Evolutionary conservation across 2,329 filamentous ascomycete genomes (phyloP), one percentile per base, ranked within the genome.

Genomic region (Talaromyces atroroseus): DNA sequence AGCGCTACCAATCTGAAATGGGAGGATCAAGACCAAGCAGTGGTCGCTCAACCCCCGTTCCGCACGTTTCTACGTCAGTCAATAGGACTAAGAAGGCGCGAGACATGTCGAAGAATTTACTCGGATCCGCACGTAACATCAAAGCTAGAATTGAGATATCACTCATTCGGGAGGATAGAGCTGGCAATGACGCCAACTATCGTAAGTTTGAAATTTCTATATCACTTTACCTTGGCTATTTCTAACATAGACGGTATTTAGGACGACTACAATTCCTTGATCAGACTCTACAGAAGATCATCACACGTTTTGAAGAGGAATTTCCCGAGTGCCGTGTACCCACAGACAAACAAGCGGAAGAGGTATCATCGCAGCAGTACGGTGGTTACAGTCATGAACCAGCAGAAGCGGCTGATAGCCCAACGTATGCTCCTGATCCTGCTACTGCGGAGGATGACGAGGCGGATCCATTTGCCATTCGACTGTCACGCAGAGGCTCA

Each of bases 301-400:
- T 97, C 66, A 86, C 90, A 68, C 88, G 94, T 26, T 99, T 97
- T 68, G 94, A 97, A 71, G 89, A 95, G 68, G 92, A 97, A 71
- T 97, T 91, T 65, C 94, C 94, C 0, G 92, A 97, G 68, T 83
- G 44, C 63, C 67, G 16, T 65, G 68, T 34, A 64, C 60, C 29
- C 36, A 55, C 45, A 51, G 59, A 7, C 60, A 63, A 12, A 59
- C 61, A 12, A 32, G 56, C 42, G 48, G 60, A 11, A 64, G 64
- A 18, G 67, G 71, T 24, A 65, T 60, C 49, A 50, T 73, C 70
- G 2, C 70, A 68, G 38, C 65, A 71, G 36, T 74, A 69, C 5
- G 68, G 65, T 12, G 66, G 72, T 23, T 68, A 66, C 48, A 64
- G 55, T 4, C 60, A 61, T 29, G 61, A 60, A 21, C 26, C 32